Conservation (phyloP, 169 alveolate genomes). For the Plasmodium ovale region DNA sequence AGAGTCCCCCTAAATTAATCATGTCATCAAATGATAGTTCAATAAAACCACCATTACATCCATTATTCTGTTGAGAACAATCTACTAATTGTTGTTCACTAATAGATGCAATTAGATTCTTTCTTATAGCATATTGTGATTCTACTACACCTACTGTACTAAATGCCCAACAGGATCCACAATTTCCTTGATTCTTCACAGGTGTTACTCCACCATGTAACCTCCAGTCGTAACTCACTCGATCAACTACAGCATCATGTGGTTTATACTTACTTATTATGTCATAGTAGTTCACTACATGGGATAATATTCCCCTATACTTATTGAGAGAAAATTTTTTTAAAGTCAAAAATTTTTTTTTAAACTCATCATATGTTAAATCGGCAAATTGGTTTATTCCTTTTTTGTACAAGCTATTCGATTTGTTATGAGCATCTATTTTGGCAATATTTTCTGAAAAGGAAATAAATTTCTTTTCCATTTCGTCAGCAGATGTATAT, state of each 20-base stretch:
- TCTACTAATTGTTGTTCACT: conserved; percentile 93
- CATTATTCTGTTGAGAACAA: conserved; percentile 83
- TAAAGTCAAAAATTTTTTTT: neutral
- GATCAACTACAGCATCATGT: neutral
- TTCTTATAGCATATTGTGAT: conserved; percentile 78
- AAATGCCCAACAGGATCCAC: conserved; percentile 93
- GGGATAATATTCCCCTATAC: neutral
- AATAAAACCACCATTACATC: conserved; percentile 91
- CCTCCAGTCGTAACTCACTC: conserved; percentile 80
- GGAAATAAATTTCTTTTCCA: conserved; percentile 26
- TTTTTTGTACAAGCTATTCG: conserved; percentile 42
- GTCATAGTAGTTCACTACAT: neutral
- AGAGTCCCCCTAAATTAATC: conserved; percentile 79
- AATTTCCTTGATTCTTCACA: conserved; percentile 85
- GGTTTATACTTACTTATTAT: conserved; percentile 11
- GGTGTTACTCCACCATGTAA: conserved; percentile 80
- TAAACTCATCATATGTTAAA: conserved; percentile 7
- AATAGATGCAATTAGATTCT: conserved; percentile 39
- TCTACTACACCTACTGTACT: conserved; percentile 86
- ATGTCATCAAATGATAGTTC: conserved; percentile 87
- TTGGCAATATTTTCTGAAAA: conserved; percentile 41
- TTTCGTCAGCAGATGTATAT: conserved; percentile 23
- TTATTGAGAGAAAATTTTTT: neutral
- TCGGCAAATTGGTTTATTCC: conserved; percentile 79
- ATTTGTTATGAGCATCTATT: conserved; percentile 69